Base-by-base conservation (phyloP, 2,329 filamentous ascomycete genomes). In the Ophiostoma sp. region DNA sequence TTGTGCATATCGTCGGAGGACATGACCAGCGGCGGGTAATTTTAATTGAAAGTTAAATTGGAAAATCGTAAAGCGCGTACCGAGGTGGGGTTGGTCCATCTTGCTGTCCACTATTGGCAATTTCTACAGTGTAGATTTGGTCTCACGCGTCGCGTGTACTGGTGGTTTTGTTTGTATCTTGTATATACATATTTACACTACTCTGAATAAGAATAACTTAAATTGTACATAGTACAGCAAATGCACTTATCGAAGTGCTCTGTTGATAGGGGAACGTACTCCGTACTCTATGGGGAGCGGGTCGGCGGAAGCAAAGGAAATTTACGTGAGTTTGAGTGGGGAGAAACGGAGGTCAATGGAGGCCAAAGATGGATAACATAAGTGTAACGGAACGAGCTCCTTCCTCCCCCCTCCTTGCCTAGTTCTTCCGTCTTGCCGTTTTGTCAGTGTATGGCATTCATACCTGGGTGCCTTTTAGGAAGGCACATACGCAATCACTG, bases 1-100 rank as follows among this genome's bases (percentile, higher is more conserved):
- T 39, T 31, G 54, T 64, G 33, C 31, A 64, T 35, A 20, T 8
- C 57, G 4, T 57, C 52, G 52, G 52, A 57, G 23, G 52, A 27
- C 52, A 57, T 57, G 52, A 57, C 52, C 52, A 27, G 52, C 52
- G 52, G 52, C n/a, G n/a, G 13, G 27, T 57, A 57, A 57, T 57
- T 57, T 35, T 64, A 36, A 36, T 39, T 13, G 20, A n/a, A 23
- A 65, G 62, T 23, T 65, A 39, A 39, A 65, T 27, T 65, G 62
- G 62, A 39, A 64, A 65, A 39, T 39, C 35, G 35, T 5, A 39
- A 23, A 23, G 62, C 62, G 35, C 62, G 62, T 65, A 65, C 62
- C 62, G 62, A 41, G 62, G 62, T 65, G 62, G 62, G 60, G 60
- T 36, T 36, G 20, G 11, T 35, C 52, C n/a, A n/a, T n/a, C 27